Base-by-base conservation (phyloP, 768 basidiomycete species). In the Amanita subjunquillea region DNA sequence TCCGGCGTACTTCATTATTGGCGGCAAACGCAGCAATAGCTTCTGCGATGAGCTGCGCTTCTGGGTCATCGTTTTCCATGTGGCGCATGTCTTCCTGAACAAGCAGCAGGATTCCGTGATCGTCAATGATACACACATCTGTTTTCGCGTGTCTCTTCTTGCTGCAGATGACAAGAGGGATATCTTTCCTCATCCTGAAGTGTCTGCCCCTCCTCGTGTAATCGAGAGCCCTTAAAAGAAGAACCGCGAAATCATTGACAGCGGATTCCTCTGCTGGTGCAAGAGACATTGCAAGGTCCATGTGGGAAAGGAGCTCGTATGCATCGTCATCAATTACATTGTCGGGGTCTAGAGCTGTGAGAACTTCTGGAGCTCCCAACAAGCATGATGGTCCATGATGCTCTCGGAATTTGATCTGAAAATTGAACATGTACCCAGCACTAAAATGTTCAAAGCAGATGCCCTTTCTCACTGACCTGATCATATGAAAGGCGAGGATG, bases 201-300 rank as follows among this genome's bases (percentile, higher is more conserved):
- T 56, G 30, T 27, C 57, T 46, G 6, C 36, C 50, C 27, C 56
- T 22, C 6, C 39, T 30, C 2, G 46, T 52, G 48, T 68, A 69
- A 23, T 63, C 60, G 30, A 65, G 38, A 12, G 43, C 36, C 7
- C 47, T 30, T 4, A 72, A 60, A 30, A 71, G 63, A 10, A 54
- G 30, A 12, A 64, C 60, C 3, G 57, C 55, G 53, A 72, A 70
- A 56, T 71, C 67, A 40, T 60, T 59, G 15, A 70, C 70, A 25
- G 68, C 65, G n/a, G 66, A 61, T 51, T 67, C 65, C 20, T 61
- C 63, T 5, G 49, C 42, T 22, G 50, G 45, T 8, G 38, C 47
- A 8, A 52, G 53, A 42, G 38, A 42, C 61, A 57, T 61, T 2
- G 62, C 62, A 20, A 62, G 58, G 48, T 65, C 60, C 54, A 65